Evolutionary conservation across 2,329 filamentous ascomycete species (phyloP).

Genomic region (Colletotrichum karsti): DNA sequence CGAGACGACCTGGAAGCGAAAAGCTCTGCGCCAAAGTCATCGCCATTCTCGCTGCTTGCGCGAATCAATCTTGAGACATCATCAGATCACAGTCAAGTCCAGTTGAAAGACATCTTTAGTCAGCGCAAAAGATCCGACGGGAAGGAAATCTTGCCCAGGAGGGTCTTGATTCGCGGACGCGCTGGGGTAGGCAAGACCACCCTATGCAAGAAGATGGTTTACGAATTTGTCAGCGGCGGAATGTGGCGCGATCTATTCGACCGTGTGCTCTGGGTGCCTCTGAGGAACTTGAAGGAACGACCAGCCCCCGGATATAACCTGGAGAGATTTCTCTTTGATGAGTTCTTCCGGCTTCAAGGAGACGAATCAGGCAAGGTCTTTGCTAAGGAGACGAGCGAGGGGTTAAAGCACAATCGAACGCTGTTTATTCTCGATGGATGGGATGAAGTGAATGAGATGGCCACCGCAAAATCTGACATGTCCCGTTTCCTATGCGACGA

Average conservation of each 20-base stretch:
- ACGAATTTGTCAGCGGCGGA: slow-evolving; percentile 35
- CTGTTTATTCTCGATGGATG: background rate
- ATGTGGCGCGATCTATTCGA: slow-evolving; percentile 38
- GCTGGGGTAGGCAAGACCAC: slow-evolving; percentile 48
- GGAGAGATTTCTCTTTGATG: background rate
- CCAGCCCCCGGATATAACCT: background rate
- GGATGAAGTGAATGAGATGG: slow-evolving; percentile 23
- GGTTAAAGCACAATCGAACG: background rate
- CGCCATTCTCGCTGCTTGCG: background rate
- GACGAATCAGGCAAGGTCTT: background rate
- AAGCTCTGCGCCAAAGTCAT: background rate
- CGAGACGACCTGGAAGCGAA: background rate
- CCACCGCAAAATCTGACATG: slow-evolving; percentile 15
- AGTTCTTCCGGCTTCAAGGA: background rate
- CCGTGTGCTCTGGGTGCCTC: slow-evolving; percentile 43
- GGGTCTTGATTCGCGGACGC: slow-evolving; percentile 39
- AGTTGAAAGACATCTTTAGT: background rate
- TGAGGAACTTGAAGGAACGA: slow-evolving; percentile 35
- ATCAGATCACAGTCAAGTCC: background rate
- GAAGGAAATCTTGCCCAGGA: background rate
- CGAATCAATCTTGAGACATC: background rate
- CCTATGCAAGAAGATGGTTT: slow-evolving; percentile 47
- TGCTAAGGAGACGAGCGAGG: background rate
- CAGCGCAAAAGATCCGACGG: background rate
- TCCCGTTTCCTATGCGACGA: slow-evolving; percentile 33